phyloP scores from a whole-genome alignment of 2,329 filamentous ascomycete species.

The Aspergillus oerlinghausenensis region DNA sequence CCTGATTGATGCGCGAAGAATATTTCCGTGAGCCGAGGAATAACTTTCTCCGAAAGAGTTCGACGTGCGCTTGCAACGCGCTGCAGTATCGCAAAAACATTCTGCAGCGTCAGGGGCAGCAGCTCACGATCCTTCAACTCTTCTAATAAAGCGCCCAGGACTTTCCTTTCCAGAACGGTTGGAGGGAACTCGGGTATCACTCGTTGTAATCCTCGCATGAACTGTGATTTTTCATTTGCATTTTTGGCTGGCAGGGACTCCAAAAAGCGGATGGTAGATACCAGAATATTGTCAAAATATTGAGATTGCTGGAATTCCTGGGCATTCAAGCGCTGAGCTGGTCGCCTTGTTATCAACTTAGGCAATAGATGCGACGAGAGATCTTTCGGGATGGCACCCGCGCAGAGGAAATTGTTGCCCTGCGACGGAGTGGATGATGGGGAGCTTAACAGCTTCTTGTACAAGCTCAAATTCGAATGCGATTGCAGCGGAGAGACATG shows the following conservation, averaged over 20 bases:
- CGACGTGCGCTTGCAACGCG: constrained; percentile 72
- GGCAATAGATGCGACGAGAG: constrained; percentile 73
- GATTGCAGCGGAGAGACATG: constrained; percentile 81
- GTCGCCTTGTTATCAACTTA: constrained; percentile 77
- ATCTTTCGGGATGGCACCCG: constrained; percentile 73
- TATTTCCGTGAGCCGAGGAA: constrained; percentile 78
- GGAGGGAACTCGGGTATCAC: constrained; percentile 90
- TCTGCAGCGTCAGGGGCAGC: constrained; percentile 78
- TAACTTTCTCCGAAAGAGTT: constrained; percentile 76
- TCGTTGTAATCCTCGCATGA: constrained; percentile 80
- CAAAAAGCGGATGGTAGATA: constrained; percentile 92
- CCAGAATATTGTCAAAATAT: constrained; percentile 95
- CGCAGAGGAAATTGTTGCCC: constrained; percentile 79
- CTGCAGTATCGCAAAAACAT: constrained; percentile 84
- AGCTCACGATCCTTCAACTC: constrained; percentile 91
- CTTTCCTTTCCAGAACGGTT: constrained; percentile 90
- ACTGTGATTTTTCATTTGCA: constrained; percentile 81
- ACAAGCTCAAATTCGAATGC: constrained; percentile 74
- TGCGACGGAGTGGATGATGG: constrained; percentile 73
- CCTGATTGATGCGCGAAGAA: constrained; percentile 54
- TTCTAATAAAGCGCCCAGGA: constrained; percentile 81
- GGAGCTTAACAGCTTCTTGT: constrained; percentile 77
- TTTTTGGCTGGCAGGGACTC: constrained; percentile 91
- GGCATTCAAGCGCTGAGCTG: constrained; percentile 81
- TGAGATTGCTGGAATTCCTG: constrained; percentile 90